Evolutionary conservation across 306 rosid species (phyloP).

Genomic region (Leucaena leucocephala): DNA sequence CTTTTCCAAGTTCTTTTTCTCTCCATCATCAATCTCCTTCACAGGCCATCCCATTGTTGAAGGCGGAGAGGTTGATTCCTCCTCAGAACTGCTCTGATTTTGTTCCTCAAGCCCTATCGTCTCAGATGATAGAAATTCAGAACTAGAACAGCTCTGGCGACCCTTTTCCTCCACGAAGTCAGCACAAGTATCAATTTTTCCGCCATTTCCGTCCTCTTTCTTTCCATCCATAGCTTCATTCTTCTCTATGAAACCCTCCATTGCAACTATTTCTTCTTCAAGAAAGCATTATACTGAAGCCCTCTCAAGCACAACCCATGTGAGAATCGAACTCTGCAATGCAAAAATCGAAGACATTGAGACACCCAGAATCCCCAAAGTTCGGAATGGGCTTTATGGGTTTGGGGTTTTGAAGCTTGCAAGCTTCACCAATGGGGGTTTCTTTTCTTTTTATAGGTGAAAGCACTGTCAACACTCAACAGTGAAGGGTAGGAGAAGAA

Average conservation of each 20-base stretch:
- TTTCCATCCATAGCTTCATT: slow-evolving; percentile 41
- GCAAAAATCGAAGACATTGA: slow-evolving; percentile 51
- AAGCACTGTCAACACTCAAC: slow-evolving; percentile 68
- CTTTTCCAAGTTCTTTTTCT: slow-evolving; percentile 48
- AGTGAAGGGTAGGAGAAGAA: slow-evolving; percentile 36
- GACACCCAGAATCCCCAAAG: slow-evolving; percentile 56
- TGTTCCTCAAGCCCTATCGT: slow-evolving; percentile 76
- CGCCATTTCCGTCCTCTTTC: slow-evolving; percentile 42
- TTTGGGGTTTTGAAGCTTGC: slow-evolving; percentile 35
- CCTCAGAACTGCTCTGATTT: slow-evolving; percentile 82
- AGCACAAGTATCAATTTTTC: slow-evolving; percentile 45
- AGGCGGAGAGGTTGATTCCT: slow-evolving; percentile 68
- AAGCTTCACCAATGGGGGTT: slow-evolving; percentile 43
- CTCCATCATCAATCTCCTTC: slow-evolving; percentile 42
- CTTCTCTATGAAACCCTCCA: slow-evolving; percentile 64
- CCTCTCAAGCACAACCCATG: slow-evolving; percentile 54
- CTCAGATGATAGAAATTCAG: slow-evolving; percentile 79
- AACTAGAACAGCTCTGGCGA: slow-evolving; percentile 78
- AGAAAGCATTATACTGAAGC: slow-evolving; percentile 51
- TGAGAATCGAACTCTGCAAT: slow-evolving; percentile 48
- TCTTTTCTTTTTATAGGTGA: slow-evolving; percentile 34
- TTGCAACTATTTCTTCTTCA: slow-evolving; percentile 46
- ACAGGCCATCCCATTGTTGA: slow-evolving; percentile 77
- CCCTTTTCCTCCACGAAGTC: slow-evolving; percentile 67
- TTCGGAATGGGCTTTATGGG: slow-evolving; percentile 47